Evolutionary conservation across 495 filamentous ascomycete genomes (phyloP).

Genomic region (Platismatia glauca): DNA sequence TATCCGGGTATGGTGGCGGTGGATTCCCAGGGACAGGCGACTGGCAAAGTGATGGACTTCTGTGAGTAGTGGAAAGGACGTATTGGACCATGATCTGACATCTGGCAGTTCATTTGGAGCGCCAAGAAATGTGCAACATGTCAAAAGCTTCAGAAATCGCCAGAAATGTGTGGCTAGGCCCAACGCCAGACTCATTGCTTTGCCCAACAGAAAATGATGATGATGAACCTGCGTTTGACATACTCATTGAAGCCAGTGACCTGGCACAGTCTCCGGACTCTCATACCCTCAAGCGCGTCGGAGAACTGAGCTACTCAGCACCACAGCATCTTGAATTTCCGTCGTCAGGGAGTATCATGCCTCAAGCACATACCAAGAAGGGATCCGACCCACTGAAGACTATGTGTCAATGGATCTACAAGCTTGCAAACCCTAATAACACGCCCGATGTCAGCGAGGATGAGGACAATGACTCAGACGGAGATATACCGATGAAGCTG

Average conservation of each 20-base stretch:
- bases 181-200: conserved; percentile 62
- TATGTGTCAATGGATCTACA: conserved; percentile 82
- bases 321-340: conserved; percentile 73
- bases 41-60: conserved; percentile 80
- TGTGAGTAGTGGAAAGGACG: conserved; percentile 40
- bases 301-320: conserved; percentile 45
- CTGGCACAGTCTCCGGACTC: conserved; percentile 56
- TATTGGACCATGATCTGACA: background rate
- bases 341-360: conserved; percentile 80
- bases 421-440: conserved; percentile 55
- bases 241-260: conserved; percentile 82
- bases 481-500: conserved; percentile 45
- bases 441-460: conserved; percentile 34
- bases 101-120: conserved; percentile 62
- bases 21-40: conserved; percentile 62
- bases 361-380: conserved; percentile 66
- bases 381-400: conserved; percentile 78
- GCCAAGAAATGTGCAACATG: conserved; percentile 88
- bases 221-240: conserved; percentile 44
- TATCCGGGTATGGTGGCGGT: conserved; percentile 62
- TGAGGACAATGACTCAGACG: conserved; percentile 44
- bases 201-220: conserved; percentile 25
- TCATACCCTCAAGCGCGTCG: conserved; percentile 47
- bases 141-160: conserved; percentile 80
- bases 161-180: conserved; percentile 81